Evolutionary conservation across 2,329 filamentous ascomycete species (phyloP).

Genomic region (Fusarium sp.): DNA sequence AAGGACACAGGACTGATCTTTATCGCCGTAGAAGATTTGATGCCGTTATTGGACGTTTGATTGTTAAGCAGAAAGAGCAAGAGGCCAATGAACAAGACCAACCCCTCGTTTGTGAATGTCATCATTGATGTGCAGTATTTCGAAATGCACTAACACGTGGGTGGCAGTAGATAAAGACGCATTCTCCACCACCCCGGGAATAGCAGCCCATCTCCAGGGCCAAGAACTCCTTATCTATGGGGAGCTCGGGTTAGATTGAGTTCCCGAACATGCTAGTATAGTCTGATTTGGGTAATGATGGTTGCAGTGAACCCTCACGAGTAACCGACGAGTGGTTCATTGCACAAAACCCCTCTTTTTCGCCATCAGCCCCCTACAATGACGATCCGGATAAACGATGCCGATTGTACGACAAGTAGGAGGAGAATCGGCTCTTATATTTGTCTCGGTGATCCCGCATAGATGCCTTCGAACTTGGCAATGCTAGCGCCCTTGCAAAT

Average conservation of each 20-base stretch:
- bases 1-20: not conserved
- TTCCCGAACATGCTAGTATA: not conserved
- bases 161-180: not conserved
- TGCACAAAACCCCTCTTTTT: not conserved
- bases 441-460: not conserved
- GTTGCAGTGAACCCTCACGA: not conserved
- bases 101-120: not conserved
- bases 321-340: not conserved
- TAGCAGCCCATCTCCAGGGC: not conserved
- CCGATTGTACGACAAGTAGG: not conserved
- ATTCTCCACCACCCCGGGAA: not conserved
- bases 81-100: not conserved
- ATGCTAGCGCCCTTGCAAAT: not conserved
- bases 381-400: not conserved
- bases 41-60: not conserved
- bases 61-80: conserved; percentile 36
- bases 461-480: not conserved
- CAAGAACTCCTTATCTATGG: not conserved
- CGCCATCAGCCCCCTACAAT: not conserved
- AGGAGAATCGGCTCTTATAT: not conserved
- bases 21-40: not conserved
- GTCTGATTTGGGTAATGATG: not conserved
- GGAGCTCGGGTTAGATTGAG: not conserved
- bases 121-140: conserved; percentile 7
- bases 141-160: conserved; percentile 33